phyloP scores from a whole-genome alignment of 2,329 filamentous ascomycete genomes.

The Colletotrichum sp. region DNA sequence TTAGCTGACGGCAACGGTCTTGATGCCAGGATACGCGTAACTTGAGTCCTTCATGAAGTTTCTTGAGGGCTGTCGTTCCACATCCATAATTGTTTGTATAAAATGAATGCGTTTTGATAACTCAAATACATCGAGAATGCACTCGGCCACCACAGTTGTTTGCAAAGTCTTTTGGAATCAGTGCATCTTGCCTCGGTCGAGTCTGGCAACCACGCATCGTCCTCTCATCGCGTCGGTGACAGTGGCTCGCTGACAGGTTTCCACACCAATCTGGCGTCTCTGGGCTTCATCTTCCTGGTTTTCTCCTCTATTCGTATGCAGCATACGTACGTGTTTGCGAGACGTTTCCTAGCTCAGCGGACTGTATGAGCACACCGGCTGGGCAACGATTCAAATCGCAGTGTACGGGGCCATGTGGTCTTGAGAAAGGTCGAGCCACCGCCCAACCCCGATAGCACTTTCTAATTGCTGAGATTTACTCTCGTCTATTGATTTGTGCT shows the following conservation, averaged over 20 bases:
- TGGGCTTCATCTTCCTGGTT: rapidly evolving
- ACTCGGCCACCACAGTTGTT: too few relatives aligned
- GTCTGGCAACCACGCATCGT: too few relatives aligned
- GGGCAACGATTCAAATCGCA: background rate
- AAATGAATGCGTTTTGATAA: background rate
- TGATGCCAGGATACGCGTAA: rapidly evolving
- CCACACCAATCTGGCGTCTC: too few relatives aligned
- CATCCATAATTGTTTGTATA: background rate
- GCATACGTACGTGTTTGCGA: rapidly evolving
- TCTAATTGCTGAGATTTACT: background rate
- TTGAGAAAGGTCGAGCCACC: background rate
- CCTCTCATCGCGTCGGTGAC: too few relatives aligned
- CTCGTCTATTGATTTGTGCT: rapidly evolving
- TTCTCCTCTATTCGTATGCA: background rate
- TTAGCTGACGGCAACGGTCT: rapidly evolving
- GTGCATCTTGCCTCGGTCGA: background rate
- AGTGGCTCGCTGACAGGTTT: too few relatives aligned
- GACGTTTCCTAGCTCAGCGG: background rate
- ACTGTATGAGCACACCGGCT: background rate
- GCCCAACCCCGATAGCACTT: too few relatives aligned
- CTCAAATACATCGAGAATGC: background rate
- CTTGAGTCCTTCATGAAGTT: rapidly evolving
- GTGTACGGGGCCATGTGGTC: rapidly evolving
- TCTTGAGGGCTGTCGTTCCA: rapidly evolving
- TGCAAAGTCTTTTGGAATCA: background rate